Percentiles rank a stretch among this genome's conserved stretches.
phyloP scores from a whole-genome alignment of 2,329 filamentous ascomycete species.

The Emergomyces pasteurianus region DNA sequence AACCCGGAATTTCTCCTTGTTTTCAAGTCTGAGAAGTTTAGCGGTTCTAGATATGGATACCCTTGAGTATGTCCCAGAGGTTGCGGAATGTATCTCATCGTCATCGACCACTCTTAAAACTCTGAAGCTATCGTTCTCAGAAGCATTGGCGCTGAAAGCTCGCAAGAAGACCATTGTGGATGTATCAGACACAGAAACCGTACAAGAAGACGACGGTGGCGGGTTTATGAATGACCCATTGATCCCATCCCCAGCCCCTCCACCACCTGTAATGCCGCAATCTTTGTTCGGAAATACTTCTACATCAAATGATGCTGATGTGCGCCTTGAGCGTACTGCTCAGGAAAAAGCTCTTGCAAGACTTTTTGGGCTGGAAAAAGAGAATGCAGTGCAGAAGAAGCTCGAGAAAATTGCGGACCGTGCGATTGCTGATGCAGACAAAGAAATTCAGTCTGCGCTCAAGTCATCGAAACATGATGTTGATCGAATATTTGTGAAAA shows the following conservation, averaged over 20 bases:
- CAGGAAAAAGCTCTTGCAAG: slow-evolving; percentile 14
- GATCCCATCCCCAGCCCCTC: slow-evolving; percentile 7
- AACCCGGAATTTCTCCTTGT: slow-evolving; percentile 45
- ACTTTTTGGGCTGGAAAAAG: slow-evolving; percentile 12
- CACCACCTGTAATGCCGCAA: neutral
- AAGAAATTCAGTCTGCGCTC: slow-evolving; percentile 2
- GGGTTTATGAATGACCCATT: slow-evolving; percentile 31
- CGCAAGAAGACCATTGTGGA: slow-evolving; percentile 32
- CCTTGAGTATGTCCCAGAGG: slow-evolving; percentile 44
- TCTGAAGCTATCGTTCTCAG: slow-evolving; percentile 49
- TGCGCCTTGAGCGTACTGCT: slow-evolving; percentile 10
- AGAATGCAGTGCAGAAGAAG: slow-evolving; percentile 3
- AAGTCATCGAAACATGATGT: slow-evolving; percentile 2
- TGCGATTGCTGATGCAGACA: slow-evolving; percentile 7
- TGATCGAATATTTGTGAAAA: slow-evolving; percentile 10
- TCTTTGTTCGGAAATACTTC: slow-evolving; percentile 3
- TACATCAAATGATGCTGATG: slow-evolving; percentile 11
- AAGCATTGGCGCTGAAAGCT: slow-evolving; percentile 37
- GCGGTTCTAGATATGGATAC: slow-evolving; percentile 50
- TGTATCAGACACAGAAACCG: slow-evolving; percentile 42
- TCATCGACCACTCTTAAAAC: slow-evolving; percentile 44
- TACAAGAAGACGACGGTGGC: slow-evolving; percentile 24
- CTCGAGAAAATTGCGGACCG: slow-evolving; percentile 9
- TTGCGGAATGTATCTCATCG: slow-evolving; percentile 44
- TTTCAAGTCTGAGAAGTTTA: slow-evolving; percentile 43